These are phyloP conservation scores for Fraxinus albicans DNA, from an alignment of 305 asterid genomes.

Conservation along the genomic window DNA sequence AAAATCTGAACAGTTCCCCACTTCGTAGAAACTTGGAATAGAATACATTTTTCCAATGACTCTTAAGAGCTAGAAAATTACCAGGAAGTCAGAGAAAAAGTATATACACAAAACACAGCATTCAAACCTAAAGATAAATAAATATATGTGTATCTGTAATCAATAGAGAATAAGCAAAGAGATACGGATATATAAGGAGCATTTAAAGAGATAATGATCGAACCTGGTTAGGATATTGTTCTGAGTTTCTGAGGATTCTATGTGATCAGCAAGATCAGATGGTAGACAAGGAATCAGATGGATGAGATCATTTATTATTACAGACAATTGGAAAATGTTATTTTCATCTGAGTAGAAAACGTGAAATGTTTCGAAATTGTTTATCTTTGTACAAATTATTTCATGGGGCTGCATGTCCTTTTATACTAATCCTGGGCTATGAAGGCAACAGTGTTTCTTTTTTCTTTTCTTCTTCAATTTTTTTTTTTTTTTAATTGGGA, in stretches of 20 bases:
- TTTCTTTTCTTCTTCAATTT: neutral
- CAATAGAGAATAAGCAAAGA: slow-evolving; percentile 1
- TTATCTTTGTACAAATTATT: slow-evolving; percentile 23
- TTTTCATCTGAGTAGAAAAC: slow-evolving; percentile 15
- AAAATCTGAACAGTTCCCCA: slow-evolving; percentile 49
- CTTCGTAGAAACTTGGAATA: slow-evolving; percentile 44
- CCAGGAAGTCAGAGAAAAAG: neutral
- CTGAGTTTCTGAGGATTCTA: slow-evolving; percentile 28
- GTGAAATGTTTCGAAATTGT: neutral
- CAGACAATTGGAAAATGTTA: slow-evolving; percentile 16
- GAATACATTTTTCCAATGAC: slow-evolving; percentile 37
- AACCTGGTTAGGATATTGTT: slow-evolving; percentile 3
- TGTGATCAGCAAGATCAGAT: slow-evolving; percentile 34
- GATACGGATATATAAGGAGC: neutral
- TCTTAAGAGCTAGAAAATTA: neutral
- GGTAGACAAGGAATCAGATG: slow-evolving; percentile 24
- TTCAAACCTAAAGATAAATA: neutral
- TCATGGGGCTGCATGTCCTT: slow-evolving; percentile 31
- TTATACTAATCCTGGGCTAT: slow-evolving; percentile 24
- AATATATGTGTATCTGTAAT: neutral
- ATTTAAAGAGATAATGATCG: slow-evolving; percentile 18
- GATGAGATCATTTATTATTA: slow-evolving; percentile 12
- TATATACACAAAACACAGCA: neutral
- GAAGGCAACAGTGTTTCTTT: neutral
- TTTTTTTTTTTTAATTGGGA: neutral